These are phyloP conservation scores for Coniochaeta hoffmannii DNA, from an alignment of 2,329 filamentous ascomycete species.

Conservation along the genomic window DNA sequence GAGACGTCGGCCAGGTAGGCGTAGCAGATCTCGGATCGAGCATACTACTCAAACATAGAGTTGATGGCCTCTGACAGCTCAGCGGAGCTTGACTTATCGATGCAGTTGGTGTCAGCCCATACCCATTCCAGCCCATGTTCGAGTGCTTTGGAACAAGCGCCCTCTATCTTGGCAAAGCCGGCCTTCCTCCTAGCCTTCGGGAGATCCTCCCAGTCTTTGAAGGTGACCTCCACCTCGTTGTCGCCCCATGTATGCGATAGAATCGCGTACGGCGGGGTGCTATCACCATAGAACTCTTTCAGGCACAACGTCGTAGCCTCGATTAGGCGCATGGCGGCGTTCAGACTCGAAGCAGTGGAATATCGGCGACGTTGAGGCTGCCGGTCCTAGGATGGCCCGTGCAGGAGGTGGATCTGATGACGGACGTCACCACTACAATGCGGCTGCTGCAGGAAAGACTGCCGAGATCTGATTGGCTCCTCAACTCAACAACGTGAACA, in stretches of 20 bases:
- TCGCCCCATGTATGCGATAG: conserved; percentile 4
- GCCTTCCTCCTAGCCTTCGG: not conserved
- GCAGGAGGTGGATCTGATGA: not conserved
- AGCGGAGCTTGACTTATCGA: conserved; percentile 7
- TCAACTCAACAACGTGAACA: too few relatives aligned
- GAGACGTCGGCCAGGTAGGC: conserved; percentile 5
- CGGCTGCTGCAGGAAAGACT: too few relatives aligned
- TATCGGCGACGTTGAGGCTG: not conserved
- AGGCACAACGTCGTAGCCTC: conserved; percentile 8
- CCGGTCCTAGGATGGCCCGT: too few relatives aligned
- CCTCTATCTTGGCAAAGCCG: not conserved
- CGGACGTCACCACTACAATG: too few relatives aligned
- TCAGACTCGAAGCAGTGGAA: too few relatives aligned
- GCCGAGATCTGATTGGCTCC: too few relatives aligned
- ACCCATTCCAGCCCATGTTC: not conserved
- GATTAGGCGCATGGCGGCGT: conserved; percentile 10
- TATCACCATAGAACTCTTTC: conserved; percentile 7
- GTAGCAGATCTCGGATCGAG: conserved; percentile 5
- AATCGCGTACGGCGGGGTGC: conserved; percentile 13
- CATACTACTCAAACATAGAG: conserved; percentile 6
- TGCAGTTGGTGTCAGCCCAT: conserved; percentile 7
- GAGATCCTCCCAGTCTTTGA: not conserved
- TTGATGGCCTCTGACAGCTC: conserved; percentile 7
- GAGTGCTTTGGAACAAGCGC: not conserved
- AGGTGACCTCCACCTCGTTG: conserved; percentile 3